A percentile compares a stretch with the other conserved stretches of the same genome.
Evolutionary conservation across 352 stramenopile species (phyloP).

Genomic region (Vaucheria bursata): DNA sequence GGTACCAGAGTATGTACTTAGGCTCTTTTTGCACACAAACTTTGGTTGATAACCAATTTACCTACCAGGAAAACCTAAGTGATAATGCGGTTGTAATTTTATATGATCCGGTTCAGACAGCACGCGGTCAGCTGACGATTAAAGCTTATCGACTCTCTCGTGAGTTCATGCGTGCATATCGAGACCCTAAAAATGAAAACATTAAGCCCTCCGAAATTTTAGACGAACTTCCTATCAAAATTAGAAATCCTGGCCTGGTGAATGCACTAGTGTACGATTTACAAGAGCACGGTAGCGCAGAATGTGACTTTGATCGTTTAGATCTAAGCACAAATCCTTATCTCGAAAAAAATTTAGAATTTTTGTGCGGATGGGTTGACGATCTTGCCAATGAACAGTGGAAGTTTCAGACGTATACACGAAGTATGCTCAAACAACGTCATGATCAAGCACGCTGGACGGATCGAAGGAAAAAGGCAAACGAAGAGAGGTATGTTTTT

Average conservation of each 20-base stretch:
- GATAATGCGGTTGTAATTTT: slow-evolving; percentile 93
- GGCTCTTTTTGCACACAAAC: slow-evolving; percentile 84
- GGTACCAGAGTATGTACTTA: slow-evolving; percentile 95
- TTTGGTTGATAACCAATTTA: slow-evolving; percentile 90
- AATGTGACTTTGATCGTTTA: slow-evolving; percentile 82
- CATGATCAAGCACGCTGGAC: slow-evolving; percentile 28
- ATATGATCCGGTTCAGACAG: slow-evolving; percentile 92
- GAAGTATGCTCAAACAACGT: slow-evolving; percentile 45
- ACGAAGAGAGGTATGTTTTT: slow-evolving; percentile 22
- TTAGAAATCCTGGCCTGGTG: slow-evolving; percentile 87
- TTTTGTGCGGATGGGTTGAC: slow-evolving; percentile 91
- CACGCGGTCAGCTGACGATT: slow-evolving; percentile 74
- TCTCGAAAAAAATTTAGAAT: slow-evolving; percentile 94
- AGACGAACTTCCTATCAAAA: slow-evolving; percentile 87
- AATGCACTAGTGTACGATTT: slow-evolving; percentile 84
- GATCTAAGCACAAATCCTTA: slow-evolving; percentile 90
- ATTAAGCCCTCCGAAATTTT: slow-evolving; percentile 85
- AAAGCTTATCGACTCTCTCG: slow-evolving; percentile 86
- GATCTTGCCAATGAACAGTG: slow-evolving; percentile 89
- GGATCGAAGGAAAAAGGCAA: slow-evolving; percentile 31
- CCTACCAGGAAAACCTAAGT: slow-evolving; percentile 87
- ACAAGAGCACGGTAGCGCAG: slow-evolving; percentile 42
- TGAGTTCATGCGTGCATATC: slow-evolving; percentile 37
- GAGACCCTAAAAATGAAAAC: slow-evolving; percentile 36
- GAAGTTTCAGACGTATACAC: slow-evolving; percentile 70